These are phyloP conservation scores for Phallus indusiatus DNA, from an alignment of 768 basidiomycete genomes.

Conservation along the genomic window DNA sequence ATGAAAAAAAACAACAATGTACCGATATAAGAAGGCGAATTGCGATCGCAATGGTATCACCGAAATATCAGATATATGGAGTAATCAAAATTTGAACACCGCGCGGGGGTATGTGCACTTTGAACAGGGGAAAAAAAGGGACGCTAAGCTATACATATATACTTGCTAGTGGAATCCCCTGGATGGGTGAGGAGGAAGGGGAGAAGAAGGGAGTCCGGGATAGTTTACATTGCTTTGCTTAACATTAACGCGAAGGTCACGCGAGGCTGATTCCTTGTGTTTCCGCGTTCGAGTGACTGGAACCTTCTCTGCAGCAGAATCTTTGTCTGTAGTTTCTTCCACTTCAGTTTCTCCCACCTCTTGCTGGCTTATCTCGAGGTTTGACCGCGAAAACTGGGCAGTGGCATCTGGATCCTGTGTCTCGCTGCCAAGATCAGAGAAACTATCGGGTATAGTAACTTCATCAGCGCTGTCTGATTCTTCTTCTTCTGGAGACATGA, in stretches of 20 bases:
- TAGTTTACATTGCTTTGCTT: background rate
- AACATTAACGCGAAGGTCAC: background rate
- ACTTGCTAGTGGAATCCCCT: no score
- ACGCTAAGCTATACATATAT: no score
- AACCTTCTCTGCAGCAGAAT: conserved; percentile 28
- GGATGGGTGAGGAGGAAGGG: no score
- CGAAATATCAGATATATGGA: background rate
- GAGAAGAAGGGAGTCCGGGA: background rate
- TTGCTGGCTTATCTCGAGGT: background rate
- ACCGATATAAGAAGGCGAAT: background rate
- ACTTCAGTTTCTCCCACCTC: background rate
- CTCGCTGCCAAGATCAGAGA: conserved; percentile 8
- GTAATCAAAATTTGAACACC: background rate
- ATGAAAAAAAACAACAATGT: background rate
- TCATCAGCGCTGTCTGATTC: conserved; percentile 57
- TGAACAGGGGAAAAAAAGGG: background rate
- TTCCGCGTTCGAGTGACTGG: background rate
- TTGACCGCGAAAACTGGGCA: background rate
- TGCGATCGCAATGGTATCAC: background rate
- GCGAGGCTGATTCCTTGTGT: background rate
- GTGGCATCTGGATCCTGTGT: conserved; percentile 10
- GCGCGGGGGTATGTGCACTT: no score
- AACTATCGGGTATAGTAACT: conserved; percentile 44
- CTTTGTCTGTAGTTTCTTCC: conserved; percentile 21
- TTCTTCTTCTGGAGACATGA: conserved; percentile 38